A percentile compares a stretch with the other conserved stretches of the same genome.
Evolutionary conservation across 805 yeast species (phyloP).

Genomic region (Wickerhamiella australiensis): DNA sequence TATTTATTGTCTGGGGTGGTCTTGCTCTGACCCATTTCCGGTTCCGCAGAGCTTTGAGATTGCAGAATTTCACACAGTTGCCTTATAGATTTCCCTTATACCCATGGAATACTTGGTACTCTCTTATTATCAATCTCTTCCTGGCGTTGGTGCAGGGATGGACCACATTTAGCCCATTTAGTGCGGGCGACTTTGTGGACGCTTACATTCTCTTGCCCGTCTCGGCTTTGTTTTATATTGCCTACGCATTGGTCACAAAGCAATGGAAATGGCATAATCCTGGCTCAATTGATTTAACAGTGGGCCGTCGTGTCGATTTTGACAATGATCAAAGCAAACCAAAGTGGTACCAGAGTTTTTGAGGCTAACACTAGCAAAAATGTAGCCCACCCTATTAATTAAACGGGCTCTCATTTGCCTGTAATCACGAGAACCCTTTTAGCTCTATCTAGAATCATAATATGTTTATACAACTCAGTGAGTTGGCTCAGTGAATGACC

Average conservation of each 20-base stretch:
- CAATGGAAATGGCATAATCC: constrained; percentile 32
- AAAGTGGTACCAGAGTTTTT: constrained; percentile 6
- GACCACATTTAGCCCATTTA: constrained; percentile 49
- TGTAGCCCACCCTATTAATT: too few species aligned
- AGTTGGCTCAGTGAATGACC: too few species aligned
- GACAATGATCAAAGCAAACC: constrained; percentile 5
- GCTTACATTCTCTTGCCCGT: constrained; percentile 53
- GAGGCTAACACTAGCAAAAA: too few species aligned
- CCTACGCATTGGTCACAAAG: constrained; percentile 28
- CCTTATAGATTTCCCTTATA: constrained; percentile 42
- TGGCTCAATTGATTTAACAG: constrained; percentile 31
- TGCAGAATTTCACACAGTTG: constrained; percentile 32
- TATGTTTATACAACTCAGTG: too few species aligned
- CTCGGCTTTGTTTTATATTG: constrained; percentile 36
- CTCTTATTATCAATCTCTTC: constrained; percentile 39
- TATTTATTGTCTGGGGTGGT: constrained; percentile 56
- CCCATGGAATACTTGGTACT: constrained; percentile 41
- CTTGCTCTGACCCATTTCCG: constrained; percentile 45
- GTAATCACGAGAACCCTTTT: too few species aligned
- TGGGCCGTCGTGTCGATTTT: constrained; percentile 23
- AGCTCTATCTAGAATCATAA: too few species aligned
- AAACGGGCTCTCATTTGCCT: too few species aligned
- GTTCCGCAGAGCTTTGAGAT: constrained; percentile 39
- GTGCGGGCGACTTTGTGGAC: constrained; percentile 44
- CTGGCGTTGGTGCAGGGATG: constrained; percentile 55